phyloP scores from a whole-genome alignment of 2,329 filamentous ascomycete genomes.

The Arthroderma sp. region DNA sequence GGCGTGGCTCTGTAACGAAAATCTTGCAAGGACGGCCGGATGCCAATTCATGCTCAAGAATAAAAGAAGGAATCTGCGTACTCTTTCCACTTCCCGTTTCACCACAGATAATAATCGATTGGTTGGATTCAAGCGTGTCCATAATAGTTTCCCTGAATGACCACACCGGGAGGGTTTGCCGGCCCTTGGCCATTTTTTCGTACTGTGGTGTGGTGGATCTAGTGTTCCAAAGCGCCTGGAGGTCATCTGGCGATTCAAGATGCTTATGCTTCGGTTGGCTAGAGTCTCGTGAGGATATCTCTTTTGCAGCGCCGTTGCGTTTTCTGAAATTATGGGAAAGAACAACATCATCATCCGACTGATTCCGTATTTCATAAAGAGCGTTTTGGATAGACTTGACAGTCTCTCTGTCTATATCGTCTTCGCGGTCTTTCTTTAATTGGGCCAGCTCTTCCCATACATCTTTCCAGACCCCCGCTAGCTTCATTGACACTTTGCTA shows the following conservation, averaged over 20 bases:
- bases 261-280: background rate
- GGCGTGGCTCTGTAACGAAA: conserved; percentile 86
- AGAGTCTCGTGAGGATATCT: background rate
- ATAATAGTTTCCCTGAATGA: conserved; percentile 67
- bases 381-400: conserved; percentile 49
- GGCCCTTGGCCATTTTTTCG: conserved; percentile 63
- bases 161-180: conserved; percentile 82
- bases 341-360: conserved; percentile 58
- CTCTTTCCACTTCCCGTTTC: conserved; percentile 97
- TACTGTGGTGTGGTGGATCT: conserved; percentile 45
- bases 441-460: conserved; percentile 69
- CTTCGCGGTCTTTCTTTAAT: conserved; percentile 54
- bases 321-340: conserved; percentile 61
- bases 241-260: background rate
- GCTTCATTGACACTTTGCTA: conserved; percentile 66
- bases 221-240: conserved; percentile 36
- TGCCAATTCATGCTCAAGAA: conserved; percentile 76
- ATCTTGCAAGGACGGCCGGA: conserved; percentile 76
- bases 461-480: conserved; percentile 72
- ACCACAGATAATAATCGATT: conserved; percentile 85
- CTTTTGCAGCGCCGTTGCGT: conserved; percentile 20
- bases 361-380: conserved; percentile 23
- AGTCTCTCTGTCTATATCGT: conserved; percentile 54
- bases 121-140: conserved; percentile 60
- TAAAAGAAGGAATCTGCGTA: conserved; percentile 89